Evolutionary conservation across 2,329 filamentous ascomycete genomes (phyloP).

Genomic region (Ceratocystis smalleyi): DNA sequence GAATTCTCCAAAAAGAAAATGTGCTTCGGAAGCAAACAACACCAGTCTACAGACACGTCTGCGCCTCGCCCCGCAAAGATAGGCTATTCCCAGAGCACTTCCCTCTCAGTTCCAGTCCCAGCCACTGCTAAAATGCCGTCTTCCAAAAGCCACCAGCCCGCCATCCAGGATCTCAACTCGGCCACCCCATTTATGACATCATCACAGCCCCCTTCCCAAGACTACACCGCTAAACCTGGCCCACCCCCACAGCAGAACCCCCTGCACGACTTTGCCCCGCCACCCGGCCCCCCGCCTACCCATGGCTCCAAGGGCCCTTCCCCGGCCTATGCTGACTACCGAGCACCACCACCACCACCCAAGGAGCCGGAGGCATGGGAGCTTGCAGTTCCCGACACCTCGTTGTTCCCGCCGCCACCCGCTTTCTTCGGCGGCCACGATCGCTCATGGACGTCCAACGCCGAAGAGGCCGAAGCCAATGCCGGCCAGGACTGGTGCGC

Average conservation of each 20-base stretch:
- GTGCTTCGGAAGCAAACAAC: constrained; percentile 36
- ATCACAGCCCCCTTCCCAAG: neutral
- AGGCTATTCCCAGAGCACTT: constrained; percentile 16
- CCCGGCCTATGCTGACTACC: constrained; percentile 18
- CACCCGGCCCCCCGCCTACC: constrained; percentile 24
- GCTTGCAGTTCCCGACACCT: constrained; percentile 53
- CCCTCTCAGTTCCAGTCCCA: neutral
- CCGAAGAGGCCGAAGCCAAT: constrained; percentile 46
- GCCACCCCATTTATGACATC: neutral
- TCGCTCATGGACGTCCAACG: constrained; percentile 52
- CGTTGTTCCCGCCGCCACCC: constrained; percentile 57
- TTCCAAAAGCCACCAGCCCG: constrained; percentile 9
- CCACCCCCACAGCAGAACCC: constrained; percentile 25
- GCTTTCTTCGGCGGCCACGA: constrained; percentile 49
- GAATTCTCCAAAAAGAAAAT: constrained; percentile 25
- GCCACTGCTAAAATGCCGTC: neutral
- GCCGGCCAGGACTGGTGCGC: constrained; percentile 52
- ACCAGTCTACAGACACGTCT: constrained; percentile 23
- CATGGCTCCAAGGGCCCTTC: neutral
- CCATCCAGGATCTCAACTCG: neutral
- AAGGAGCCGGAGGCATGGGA: constrained; percentile 36
- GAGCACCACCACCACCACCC: constrained; percentile 23
- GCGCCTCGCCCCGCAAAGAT: constrained; percentile 22
- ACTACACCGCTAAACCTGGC: constrained; percentile 21
- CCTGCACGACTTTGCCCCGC: constrained; percentile 23